phyloP scores from a whole-genome alignment of 176 grass and related monocot species.

The Calamus simplicifolius region DNA sequence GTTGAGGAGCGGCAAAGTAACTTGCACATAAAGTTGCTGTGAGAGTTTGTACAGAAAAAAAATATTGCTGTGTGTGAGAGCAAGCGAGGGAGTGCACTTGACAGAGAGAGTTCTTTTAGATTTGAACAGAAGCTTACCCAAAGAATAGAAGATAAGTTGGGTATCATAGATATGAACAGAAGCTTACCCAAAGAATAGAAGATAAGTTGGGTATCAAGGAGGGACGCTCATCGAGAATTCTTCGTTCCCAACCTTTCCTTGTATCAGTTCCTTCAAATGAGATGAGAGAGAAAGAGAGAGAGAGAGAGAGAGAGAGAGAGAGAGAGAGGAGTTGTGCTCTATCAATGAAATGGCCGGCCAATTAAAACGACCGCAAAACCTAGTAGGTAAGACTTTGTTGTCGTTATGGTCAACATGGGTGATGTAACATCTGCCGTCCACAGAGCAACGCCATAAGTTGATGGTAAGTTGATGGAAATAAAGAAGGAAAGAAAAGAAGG shows the following conservation, averaged over 20 bases:
- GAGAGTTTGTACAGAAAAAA: too few species aligned
- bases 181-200: not conserved
- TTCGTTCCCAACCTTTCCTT: too few species aligned
- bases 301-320: constrained; percentile 11
- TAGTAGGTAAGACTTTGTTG: not conserved
- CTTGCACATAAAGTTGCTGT: too few species aligned
- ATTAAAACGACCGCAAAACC: not conserved
- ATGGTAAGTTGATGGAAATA: too few species aligned
- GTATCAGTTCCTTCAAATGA: not conserved
- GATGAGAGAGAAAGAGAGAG: constrained; percentile 8
- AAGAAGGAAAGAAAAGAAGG: not conserved
- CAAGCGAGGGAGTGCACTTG: too few species aligned
- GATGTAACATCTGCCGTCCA: constrained; percentile 20
- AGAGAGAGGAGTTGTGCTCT: constrained; percentile 11
- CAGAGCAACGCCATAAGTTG: not conserved
- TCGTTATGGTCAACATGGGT: constrained; percentile 25
- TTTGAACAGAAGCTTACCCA: too few species aligned
- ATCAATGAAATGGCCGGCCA: constrained; percentile 11
- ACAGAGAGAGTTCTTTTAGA: too few species aligned
- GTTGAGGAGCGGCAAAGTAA: too few species aligned
- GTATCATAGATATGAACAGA: too few species aligned
- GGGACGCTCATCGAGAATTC: too few species aligned
- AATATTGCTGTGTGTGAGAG: too few species aligned
- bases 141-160: too few species aligned
- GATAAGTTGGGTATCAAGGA: not conserved